These are phyloP conservation scores for Aureococcus anophagefferens DNA, from an alignment of 108 stramenopile genomes.

Conservation along the genomic window DNA sequence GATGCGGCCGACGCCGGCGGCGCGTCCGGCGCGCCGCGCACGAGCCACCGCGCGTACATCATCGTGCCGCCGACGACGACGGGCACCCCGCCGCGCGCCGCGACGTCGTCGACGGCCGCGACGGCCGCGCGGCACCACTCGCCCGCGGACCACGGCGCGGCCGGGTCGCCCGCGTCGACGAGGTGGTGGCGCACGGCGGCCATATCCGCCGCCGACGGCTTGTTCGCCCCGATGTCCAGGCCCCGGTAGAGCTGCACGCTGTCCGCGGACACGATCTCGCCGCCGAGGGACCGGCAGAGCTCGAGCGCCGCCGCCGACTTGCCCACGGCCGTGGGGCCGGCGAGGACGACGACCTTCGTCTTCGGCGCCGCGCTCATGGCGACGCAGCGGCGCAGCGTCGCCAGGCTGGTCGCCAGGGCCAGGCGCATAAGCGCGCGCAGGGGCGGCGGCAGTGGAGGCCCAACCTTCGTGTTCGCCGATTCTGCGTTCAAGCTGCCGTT, in stretches of 20 bases:
- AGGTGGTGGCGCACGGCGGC: conserved; percentile 71
- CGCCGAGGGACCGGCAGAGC: conserved; percentile 44
- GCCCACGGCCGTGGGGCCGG: conserved; percentile 83
- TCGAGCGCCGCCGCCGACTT: conserved; percentile 74
- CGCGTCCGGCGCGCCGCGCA: conserved; percentile 84
- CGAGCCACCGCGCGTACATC: conserved; percentile 94
- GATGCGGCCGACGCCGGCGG: conserved; percentile 47
- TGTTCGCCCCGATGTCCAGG: conserved; percentile 85
- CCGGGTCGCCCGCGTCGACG: conserved; percentile 63
- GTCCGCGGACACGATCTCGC: conserved; percentile 78
- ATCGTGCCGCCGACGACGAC: conserved; percentile 85
- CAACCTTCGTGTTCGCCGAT: too few relatives aligned
- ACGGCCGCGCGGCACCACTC: conserved; percentile 6
- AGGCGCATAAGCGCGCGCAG: too few relatives aligned
- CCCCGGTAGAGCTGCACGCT: conserved; percentile 82
- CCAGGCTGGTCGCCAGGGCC: too few relatives aligned
- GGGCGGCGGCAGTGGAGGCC: too few relatives aligned
- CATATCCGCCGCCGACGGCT: conserved; percentile 69
- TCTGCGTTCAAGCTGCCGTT: too few relatives aligned
- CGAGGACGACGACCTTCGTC: conserved; percentile 57
- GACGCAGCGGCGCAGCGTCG: too few relatives aligned
- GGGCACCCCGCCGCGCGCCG: conserved; percentile 28
- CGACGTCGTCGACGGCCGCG: conserved; percentile 29
- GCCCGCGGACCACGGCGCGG: not conserved
- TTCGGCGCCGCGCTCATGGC: not conserved